phyloP scores from a whole-genome alignment of 805 yeast genomes.

The Zygosaccharomyces rouxii region DNA sequence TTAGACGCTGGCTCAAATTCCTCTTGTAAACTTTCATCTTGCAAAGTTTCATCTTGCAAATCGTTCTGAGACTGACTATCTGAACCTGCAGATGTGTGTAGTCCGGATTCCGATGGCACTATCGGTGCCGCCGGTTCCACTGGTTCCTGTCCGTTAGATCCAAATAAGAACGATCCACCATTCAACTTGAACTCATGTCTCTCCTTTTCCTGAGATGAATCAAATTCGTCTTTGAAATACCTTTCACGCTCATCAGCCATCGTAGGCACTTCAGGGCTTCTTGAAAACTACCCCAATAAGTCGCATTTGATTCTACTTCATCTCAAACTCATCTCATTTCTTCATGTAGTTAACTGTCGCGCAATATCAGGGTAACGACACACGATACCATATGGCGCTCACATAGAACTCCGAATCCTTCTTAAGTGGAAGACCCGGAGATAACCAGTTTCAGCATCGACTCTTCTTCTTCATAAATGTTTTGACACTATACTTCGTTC shows the following conservation, averaged over 20 bases:
- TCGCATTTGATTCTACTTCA: too few species aligned
- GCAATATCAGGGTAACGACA: not conserved
- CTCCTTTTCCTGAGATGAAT: conserved; percentile 20
- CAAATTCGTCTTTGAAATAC: conserved; percentile 32
- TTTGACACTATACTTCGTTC: too few species aligned
- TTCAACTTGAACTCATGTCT: conserved; percentile 11
- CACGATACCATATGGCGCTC: not conserved
- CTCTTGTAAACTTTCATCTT: not conserved
- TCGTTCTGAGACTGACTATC: not conserved
- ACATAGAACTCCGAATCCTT: not conserved
- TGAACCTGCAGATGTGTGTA: conserved; percentile 19
- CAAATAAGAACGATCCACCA: conserved; percentile 23
- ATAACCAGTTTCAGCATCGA: too few species aligned
- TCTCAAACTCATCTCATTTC: conserved; percentile 1
- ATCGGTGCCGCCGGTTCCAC: not conserved
- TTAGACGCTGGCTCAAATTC: not conserved
- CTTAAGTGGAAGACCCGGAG: not conserved
- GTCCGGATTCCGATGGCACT: conserved; percentile 15
- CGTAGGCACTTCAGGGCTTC: not conserved
- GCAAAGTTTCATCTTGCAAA: not conserved
- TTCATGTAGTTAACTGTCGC: not conserved
- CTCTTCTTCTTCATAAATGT: too few species aligned
- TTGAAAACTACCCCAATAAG: not conserved
- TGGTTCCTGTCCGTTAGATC: conserved; percentile 3
- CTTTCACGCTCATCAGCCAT: conserved; percentile 20